Evolutionary conservation across 1,139 yeast genomes (phyloP), one percentile per base, ranked within the genome.

Genomic region (Hansenula lynferdii): DNA sequence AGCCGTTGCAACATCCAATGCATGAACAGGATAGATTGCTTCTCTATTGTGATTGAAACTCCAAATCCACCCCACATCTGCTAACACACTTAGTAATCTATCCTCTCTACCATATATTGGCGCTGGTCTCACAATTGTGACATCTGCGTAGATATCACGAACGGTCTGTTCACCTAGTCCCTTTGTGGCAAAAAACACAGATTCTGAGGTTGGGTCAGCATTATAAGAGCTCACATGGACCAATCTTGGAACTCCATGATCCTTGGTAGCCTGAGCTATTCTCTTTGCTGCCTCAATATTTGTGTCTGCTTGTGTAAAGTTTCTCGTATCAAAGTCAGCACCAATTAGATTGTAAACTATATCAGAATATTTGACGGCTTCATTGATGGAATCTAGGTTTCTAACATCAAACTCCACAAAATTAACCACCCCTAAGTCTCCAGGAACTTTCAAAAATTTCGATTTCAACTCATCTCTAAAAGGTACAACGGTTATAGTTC

Each of bases 361-460:
- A 58, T 86, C 95, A 6, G 94, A 81, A 63, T 83, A 80, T 48
- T 82, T 82, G 37, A 86, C 89, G 8, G 87, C 69, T 51, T 84
- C 89, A 60, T 84, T 82, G 52, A 86, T 81, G 14, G 89, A 79
- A 58, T 81, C 68, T 52, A 84, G 52, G 65, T 86, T 86, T 62
- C 96, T 74, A 48, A 87, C 67, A 60, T 86, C 96, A 57, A 85
- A 80, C 63, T 86, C 96, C 49, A 85, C 78, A 61, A 80, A 82
- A 64, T 83, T 84, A 39, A 86, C 89, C 36, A 86, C 95, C 20
- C 96, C 96, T 50, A 86, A 74, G 61, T 86, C 96, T 38, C 96
- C 96, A 34, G 81, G 70, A 40, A 84, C 87, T 65, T 85, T 86
- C 54, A 86, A 71, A 58, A 84, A 86, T 56, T 95, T 75, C 64